A percentile compares a stretch with the other conserved stretches of the same genome.
Conservation (phyloP, 495 filamentous ascomycete genomes). For the Xeromyces bisporus region DNA sequence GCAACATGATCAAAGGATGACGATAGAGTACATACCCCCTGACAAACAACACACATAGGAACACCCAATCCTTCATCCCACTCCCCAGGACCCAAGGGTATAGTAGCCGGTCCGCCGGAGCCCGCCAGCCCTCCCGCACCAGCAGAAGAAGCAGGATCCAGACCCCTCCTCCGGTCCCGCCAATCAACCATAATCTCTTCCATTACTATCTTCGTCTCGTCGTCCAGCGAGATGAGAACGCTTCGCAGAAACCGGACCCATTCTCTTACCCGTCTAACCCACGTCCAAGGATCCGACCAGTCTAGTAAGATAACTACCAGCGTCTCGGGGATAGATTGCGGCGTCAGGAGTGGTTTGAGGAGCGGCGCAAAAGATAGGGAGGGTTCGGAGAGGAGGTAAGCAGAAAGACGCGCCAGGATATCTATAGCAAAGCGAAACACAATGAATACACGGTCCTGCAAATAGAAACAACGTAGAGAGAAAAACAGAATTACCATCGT, state of each 20-base stretch:
- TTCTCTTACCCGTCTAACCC: slow-evolving; percentile 71
- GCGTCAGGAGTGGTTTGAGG: slow-evolving; percentile 69
- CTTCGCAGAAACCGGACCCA: slow-evolving; percentile 72
- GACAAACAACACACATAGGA: slow-evolving; percentile 82
- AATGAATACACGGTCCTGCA: too few relatives aligned
- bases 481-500: slow-evolving; percentile 76
- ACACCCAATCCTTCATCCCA: slow-evolving; percentile 86
- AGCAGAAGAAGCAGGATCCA: slow-evolving; percentile 19
- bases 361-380: slow-evolving; percentile 70
- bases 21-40: slow-evolving; percentile 48
- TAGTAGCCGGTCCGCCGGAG: slow-evolving; percentile 34
- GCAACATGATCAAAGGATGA: slow-evolving; percentile 10
- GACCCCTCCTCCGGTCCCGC: slow-evolving; percentile 32
- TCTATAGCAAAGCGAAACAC: too few relatives aligned
- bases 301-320: slow-evolving; percentile 78
- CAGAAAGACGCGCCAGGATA: slow-evolving; percentile 76
- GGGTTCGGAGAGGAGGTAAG: slow-evolving; percentile 74
- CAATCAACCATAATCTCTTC: slow-evolving; percentile 61
- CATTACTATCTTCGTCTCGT: slow-evolving; percentile 62
- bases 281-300: slow-evolving; percentile 85
- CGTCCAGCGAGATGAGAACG: slow-evolving; percentile 55
- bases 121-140: slow-evolving; percentile 33
- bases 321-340: slow-evolving; percentile 71
- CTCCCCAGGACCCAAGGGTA: slow-evolving; percentile 78
- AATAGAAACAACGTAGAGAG: too few relatives aligned